Conservation (phyloP, 176 grass and related monocot genomes). For the Themeda triandra region DNA sequence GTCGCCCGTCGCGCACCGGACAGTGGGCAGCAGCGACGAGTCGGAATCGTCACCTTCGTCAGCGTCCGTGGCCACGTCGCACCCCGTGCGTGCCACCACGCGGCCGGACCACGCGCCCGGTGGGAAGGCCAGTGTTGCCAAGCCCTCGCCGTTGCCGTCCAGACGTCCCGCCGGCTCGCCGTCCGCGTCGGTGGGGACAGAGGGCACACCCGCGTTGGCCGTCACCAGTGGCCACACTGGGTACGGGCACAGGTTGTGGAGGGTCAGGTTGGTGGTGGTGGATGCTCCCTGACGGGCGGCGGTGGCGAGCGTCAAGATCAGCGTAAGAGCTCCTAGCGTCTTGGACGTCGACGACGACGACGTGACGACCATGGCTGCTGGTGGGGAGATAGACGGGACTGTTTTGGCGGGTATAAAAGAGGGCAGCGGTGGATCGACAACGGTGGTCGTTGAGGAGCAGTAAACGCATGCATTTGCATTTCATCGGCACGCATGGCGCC, state of each 20-base stretch:
- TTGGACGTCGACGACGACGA: neutral
- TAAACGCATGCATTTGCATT: too few relatives aligned
- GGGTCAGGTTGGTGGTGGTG: conserved; percentile 16
- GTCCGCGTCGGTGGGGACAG: neutral
- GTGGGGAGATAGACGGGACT: neutral
- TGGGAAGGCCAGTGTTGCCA: conserved; percentile 25
- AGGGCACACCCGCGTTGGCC: neutral
- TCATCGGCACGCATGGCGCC: too few relatives aligned
- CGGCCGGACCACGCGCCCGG: conserved; percentile 30
- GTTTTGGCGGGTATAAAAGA: neutral
- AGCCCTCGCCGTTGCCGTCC: conserved; percentile 20
- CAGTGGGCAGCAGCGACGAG: neutral
- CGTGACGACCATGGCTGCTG: neutral
- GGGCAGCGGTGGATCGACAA: neutral
- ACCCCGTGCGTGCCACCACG: conserved; percentile 39
- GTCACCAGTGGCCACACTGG: conserved; percentile 25
- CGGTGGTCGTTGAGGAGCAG: conserved; percentile 8
- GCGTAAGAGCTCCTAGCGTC: neutral
- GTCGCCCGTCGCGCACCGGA: conserved; percentile 16
- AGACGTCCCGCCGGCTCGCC: too few relatives aligned
- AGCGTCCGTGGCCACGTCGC: neutral
- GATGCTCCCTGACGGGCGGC: neutral
- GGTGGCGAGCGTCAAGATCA: neutral
- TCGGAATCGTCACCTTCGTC: neutral
- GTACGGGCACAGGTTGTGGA: conserved; percentile 39